These are phyloP conservation scores for Salix purpurea DNA, from an alignment of 345 rosid genomes.

Conservation along the genomic window DNA sequence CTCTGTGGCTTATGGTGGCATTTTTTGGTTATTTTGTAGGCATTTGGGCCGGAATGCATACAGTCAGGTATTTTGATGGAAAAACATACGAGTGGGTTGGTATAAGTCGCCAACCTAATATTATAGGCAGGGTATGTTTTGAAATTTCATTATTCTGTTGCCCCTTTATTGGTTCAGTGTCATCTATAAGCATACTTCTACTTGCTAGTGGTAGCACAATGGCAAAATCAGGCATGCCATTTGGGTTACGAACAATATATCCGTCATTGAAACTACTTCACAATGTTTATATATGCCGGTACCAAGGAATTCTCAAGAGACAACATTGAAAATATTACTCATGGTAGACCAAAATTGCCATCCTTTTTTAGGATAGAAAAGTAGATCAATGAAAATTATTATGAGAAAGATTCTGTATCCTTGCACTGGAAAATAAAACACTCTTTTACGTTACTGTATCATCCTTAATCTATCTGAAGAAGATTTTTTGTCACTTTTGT, in stretches of 20 bases:
- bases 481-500: background rate
- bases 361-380: background rate
- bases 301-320: background rate
- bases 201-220: background rate
- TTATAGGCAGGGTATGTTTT: conserved; percentile 66
- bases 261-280: background rate
- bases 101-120: conserved; percentile 90
- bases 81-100: conserved; percentile 99
- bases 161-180: background rate
- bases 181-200: background rate
- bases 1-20: background rate
- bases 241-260: background rate
- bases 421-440: background rate
- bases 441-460: background rate
- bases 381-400: background rate
- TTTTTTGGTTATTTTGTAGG: conserved; percentile 39
- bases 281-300: background rate
- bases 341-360: background rate
- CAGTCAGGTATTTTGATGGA: conserved; percentile 91
- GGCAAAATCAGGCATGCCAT: background rate
- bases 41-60: conserved; percentile 97
- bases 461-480: background rate
- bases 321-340: background rate
- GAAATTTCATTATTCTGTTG: background rate
- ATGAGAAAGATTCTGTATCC: background rate